Percentiles rank a stretch among this genome's conserved stretches.
These are phyloP conservation scores for Hamigera avellanea DNA, from an alignment of 495 filamentous ascomycete genomes.

Conservation along the genomic window DNA sequence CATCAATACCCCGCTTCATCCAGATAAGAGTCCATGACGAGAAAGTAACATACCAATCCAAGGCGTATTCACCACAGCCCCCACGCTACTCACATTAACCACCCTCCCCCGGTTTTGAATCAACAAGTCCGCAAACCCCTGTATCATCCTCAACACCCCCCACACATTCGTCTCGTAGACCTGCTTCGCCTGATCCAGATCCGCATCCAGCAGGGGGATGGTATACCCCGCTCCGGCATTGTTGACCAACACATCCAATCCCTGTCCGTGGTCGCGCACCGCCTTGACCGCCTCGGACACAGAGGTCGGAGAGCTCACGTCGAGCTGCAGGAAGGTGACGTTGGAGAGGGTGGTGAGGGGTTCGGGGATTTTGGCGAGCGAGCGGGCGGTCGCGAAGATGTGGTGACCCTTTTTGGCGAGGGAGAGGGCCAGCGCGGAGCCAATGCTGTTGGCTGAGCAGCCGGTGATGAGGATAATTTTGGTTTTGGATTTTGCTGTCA, in stretches of 20 bases:
- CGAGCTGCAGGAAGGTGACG: constrained; percentile 15
- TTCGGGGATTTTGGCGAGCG: constrained; percentile 19
- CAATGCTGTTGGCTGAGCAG: constrained; percentile 28
- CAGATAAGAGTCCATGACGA: neutral
- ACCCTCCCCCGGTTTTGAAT: constrained; percentile 4
- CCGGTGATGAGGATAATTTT: constrained; percentile 28
- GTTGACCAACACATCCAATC: constrained; percentile 20
- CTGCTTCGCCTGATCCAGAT: constrained; percentile 13
- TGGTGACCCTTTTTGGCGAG: constrained; percentile 22
- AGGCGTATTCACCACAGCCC: constrained; percentile 31
- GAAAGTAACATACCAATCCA: constrained; percentile 23
- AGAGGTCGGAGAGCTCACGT: constrained; percentile 19
- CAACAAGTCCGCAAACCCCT: constrained; percentile 6
- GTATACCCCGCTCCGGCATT: constrained; percentile 15
- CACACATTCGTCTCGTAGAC: constrained; percentile 21
- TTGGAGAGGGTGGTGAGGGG: constrained; percentile 7
- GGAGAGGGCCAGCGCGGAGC: constrained; percentile 21
- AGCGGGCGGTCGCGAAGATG: constrained; percentile 32
- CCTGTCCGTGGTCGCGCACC: constrained; percentile 4
- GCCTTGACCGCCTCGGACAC: constrained; percentile 8
- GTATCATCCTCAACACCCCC: constrained; percentile 8
- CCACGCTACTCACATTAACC: constrained; percentile 31
- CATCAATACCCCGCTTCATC: neutral
- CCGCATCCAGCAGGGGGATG: constrained; percentile 17
- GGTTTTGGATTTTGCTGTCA: no score